Percentiles rank a stretch among this genome's conserved stretches.
Conservation (phyloP, 2,329 filamentous ascomycete species). For the Periconia digitata region DNA sequence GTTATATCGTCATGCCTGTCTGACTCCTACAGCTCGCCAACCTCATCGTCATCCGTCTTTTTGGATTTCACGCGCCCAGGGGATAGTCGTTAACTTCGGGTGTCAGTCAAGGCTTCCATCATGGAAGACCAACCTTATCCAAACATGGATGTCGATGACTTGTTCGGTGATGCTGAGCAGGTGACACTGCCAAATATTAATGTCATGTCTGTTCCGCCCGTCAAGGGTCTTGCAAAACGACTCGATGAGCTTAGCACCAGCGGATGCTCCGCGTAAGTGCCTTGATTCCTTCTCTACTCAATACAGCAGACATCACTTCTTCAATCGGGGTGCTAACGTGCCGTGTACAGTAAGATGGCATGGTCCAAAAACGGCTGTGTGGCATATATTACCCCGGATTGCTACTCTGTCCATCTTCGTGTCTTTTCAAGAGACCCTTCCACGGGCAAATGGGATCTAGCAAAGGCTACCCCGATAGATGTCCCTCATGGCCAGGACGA, state of each 20-base stretch:
- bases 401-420: conserved; percentile 69
- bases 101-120: too few species aligned
- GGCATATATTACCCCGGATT: conserved; percentile 75
- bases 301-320: too few species aligned
- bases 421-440: conserved; percentile 70
- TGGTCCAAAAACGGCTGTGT: conserved; percentile 91
- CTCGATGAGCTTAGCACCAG: conserved; percentile 74
- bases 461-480: conserved; percentile 68
- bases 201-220: conserved; percentile 52
- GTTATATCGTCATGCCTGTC: too few species aligned
- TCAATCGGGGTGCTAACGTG: too few species aligned
- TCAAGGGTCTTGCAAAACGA: conserved; percentile 70
- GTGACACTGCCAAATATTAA: conserved; percentile 60
- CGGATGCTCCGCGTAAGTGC: conserved; percentile 79
- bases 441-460: conserved; percentile 74
- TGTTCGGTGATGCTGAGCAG: conserved; percentile 57
- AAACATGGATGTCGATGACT: conserved; percentile 46
- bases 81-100: too few species aligned
- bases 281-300: too few species aligned
- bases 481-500: conserved; percentile 64
- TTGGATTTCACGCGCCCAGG: too few species aligned
- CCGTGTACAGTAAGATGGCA: conserved; percentile 65
- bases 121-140: conserved; percentile 59
- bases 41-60: too few species aligned
- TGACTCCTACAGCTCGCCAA: too few species aligned